These are phyloP conservation scores for Backusella westeae DNA, from an alignment of 192 early-diverging fungal species.

Conservation along the genomic window DNA sequence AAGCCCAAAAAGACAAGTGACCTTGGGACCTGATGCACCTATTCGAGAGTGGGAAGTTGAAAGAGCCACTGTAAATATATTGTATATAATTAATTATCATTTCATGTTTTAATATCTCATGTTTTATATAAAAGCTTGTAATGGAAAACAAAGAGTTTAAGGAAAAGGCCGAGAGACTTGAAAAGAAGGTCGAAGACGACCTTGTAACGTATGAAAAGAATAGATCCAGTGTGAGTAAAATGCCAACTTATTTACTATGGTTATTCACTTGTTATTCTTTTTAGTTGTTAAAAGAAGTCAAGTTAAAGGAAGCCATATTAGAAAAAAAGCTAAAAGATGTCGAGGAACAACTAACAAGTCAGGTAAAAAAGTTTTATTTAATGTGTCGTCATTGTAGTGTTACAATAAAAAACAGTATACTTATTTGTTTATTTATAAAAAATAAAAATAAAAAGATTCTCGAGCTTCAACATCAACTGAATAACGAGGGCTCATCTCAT, in stretches of 20 bases:
- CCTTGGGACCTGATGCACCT: conserved; percentile 11
- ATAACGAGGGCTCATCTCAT: neutral
- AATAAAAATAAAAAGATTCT: neutral
- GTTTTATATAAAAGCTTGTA: neutral
- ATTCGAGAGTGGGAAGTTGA: conserved; percentile 21
- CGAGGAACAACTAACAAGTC: neutral
- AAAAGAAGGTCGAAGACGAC: conserved; percentile 9
- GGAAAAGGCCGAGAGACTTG: conserved; percentile 5
- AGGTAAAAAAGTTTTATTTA: conserved; percentile 5
- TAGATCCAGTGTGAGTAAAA: conserved; percentile 8
- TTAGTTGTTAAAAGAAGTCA: conserved; percentile 18
- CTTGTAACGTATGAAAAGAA: conserved; percentile 10
- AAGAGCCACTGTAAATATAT: conserved; percentile 17
- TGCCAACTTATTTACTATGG: neutral
- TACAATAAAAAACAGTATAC: neutral
- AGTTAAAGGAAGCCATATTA: conserved; percentile 7
- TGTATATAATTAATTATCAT: neutral
- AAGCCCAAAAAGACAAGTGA: conserved; percentile 1
- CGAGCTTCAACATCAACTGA: conserved; percentile 1
- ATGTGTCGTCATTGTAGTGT: neutral
- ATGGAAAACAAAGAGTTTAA: conserved; percentile 5
- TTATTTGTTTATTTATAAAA: neutral
- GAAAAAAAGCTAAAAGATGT: conserved; percentile 11
- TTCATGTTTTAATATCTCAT: too few relatives aligned
- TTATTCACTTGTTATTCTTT: neutral